Evolutionary conservation across 2,329 filamentous ascomycete species (phyloP).

Genomic region (Penicillium glabrum): DNA sequence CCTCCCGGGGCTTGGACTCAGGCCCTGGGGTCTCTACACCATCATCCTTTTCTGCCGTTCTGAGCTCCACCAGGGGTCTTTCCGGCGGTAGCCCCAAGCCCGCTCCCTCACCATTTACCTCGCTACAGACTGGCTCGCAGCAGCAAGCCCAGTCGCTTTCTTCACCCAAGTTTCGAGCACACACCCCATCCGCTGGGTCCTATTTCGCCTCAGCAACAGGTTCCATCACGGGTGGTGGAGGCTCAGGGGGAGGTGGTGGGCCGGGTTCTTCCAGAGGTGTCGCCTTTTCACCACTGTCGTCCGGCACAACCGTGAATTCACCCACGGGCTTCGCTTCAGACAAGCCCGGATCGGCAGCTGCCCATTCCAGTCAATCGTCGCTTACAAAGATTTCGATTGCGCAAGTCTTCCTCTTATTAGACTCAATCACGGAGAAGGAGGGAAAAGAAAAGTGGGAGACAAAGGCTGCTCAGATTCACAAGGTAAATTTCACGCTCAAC

Average conservation of each 20-base stretch:
- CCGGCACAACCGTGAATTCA: constrained; percentile 55
- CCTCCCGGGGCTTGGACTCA: constrained; percentile 42
- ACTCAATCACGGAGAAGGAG: constrained; percentile 92
- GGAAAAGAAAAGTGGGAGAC: constrained; percentile 88
- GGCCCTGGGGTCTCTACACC: constrained; percentile 48
- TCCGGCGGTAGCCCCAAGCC: constrained; percentile 55
- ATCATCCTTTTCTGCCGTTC: constrained; percentile 54
- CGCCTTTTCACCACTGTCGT: constrained; percentile 61
- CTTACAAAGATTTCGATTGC: constrained; percentile 92
- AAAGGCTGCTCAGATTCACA: constrained; percentile 87
- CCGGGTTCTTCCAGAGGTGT: constrained; percentile 57
- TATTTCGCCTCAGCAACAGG: constrained; percentile 58
- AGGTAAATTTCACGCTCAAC: constrained; percentile 61
- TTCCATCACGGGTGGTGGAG: constrained; percentile 53
- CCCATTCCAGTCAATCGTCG: constrained; percentile 56
- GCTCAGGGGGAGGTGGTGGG: constrained; percentile 52
- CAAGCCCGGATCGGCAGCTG: constrained; percentile 44
- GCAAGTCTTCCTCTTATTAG: constrained; percentile 90
- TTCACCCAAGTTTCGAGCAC: constrained; percentile 56
- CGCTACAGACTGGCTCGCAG: constrained; percentile 55
- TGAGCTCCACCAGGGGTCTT: constrained; percentile 51
- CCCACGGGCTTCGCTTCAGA: constrained; percentile 53
- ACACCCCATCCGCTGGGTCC: constrained; percentile 55
- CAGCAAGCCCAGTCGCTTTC: constrained; percentile 56
- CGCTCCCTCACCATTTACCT: constrained; percentile 55